These are phyloP conservation scores for Prunus mume DNA, from an alignment of 306 rosid species.

Conservation along the genomic window DNA sequence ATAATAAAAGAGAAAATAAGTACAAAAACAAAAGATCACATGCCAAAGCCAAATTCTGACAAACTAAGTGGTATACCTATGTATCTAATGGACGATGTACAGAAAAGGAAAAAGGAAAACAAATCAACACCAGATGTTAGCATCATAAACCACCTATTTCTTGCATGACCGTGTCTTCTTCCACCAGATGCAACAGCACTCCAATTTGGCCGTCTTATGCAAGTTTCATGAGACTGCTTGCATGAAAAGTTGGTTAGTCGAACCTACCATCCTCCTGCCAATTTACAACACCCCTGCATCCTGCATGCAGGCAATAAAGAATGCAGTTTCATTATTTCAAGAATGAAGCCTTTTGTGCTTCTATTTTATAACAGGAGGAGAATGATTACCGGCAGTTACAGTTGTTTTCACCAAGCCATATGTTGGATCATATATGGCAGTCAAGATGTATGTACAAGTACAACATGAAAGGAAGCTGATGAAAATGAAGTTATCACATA, in stretches of 20 bases:
- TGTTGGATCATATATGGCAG: constrained; percentile 19
- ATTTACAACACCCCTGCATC: constrained; percentile 43
- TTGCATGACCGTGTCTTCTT: constrained; percentile 1
- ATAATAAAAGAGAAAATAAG: not conserved
- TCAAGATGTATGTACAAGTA: constrained; percentile 23
- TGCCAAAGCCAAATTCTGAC: not conserved
- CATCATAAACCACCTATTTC: constrained; percentile 20
- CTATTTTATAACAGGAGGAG: not conserved
- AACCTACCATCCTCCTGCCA: constrained; percentile 27
- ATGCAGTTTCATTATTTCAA: not conserved
- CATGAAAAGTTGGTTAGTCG: constrained; percentile 7
- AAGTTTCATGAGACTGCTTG: not conserved
- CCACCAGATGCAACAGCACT: constrained; percentile 28
- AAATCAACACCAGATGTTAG: constrained; percentile 16
- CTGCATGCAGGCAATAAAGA: constrained; percentile 8
- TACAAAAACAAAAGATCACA: not conserved
- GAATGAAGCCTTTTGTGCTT: not conserved
- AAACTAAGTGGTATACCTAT: not conserved
- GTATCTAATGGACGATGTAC: not conserved
- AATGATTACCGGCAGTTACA: constrained; percentile 41
- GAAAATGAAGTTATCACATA: constrained; percentile 28
- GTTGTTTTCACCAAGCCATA: constrained; percentile 27
- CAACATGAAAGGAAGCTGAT: constrained; percentile 4
- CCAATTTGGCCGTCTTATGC: constrained; percentile 15
- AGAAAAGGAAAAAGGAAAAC: not conserved